A percentile compares a stretch with the other conserved stretches of the same genome.
Evolutionary conservation across 140 eudicot species (phyloP).

Genomic region (Stevia rebaudiana): DNA sequence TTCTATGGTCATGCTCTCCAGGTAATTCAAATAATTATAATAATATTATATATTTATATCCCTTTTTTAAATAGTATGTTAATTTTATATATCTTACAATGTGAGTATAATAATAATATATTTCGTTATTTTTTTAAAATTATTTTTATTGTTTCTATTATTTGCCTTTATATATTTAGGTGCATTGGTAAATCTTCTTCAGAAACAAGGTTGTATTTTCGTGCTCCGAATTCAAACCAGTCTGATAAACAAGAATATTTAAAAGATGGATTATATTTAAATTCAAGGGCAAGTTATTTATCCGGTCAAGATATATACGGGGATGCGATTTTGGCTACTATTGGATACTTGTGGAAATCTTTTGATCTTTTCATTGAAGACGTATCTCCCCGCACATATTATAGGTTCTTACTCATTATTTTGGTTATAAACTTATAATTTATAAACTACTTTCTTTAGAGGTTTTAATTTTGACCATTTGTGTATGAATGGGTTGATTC

Average conservation of each 20-base stretch:
- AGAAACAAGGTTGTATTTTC: conserved; percentile 67
- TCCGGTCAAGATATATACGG: conserved; percentile 65
- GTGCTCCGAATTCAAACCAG: conserved; percentile 33
- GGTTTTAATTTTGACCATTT: not conserved
- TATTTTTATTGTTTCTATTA: not conserved
- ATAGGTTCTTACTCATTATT: conserved; percentile 43
- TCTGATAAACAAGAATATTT: conserved; percentile 16
- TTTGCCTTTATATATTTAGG: conserved; percentile 39
- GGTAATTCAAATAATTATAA: conserved; percentile 35
- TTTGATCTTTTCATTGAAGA: conserved; percentile 65
- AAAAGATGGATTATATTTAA: conserved; percentile 29
- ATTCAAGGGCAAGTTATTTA: conserved; percentile 75
- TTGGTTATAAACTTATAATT: not conserved
- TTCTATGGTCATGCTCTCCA: conserved; percentile 62
- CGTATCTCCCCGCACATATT: conserved; percentile 57
- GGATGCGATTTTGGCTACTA: conserved; percentile 74
- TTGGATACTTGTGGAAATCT: conserved; percentile 81
- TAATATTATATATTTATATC: conserved; percentile 3
- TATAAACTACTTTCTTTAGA: not conserved
- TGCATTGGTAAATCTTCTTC: conserved; percentile 83
- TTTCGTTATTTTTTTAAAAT: no score
- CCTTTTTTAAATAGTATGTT: not conserved
- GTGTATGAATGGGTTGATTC: not conserved
- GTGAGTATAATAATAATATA: no score
- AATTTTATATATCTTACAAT: not conserved